Percentiles rank a stretch among this genome's conserved stretches.
These are phyloP conservation scores for Closterium sp. DNA, from an alignment of 139 green algal species.

Conservation along the genomic window DNA sequence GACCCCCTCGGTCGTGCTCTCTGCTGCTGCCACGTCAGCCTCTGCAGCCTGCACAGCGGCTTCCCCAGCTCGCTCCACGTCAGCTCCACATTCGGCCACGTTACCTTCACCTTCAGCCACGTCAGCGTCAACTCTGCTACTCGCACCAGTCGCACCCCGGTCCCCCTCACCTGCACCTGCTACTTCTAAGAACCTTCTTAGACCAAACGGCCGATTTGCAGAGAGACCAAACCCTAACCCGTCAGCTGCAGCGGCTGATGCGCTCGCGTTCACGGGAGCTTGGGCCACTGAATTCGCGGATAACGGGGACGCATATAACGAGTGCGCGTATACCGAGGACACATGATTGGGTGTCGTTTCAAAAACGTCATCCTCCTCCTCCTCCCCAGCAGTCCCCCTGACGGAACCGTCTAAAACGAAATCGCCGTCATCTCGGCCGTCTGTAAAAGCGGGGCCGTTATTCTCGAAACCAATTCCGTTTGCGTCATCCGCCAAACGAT, in stretches of 20 bases:
- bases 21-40: neutral
- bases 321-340: neutral
- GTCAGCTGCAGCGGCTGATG: neutral
- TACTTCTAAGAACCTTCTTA: neutral
- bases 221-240: neutral
- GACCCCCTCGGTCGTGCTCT: neutral
- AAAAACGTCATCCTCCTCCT: neutral
- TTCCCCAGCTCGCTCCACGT: neutral
- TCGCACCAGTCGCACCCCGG: neutral
- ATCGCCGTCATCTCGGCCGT: neutral
- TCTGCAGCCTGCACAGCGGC: neutral
- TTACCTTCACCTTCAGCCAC: too few species aligned
- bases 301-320: neutral
- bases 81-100: neutral
- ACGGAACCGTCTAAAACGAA: neutral
- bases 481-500: neutral
- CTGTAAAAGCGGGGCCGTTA: too few species aligned
- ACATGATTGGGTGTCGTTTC: neutral
- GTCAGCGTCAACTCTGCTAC: neutral
- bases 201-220: neutral
- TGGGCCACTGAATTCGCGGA: neutral
- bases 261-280: neutral
- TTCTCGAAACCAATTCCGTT: too few species aligned
- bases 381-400: too few species aligned
- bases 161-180: neutral